Evolutionary conservation across 345 rosid genomes (phyloP).

Genomic region (Eucalyptus tenuipes): DNA sequence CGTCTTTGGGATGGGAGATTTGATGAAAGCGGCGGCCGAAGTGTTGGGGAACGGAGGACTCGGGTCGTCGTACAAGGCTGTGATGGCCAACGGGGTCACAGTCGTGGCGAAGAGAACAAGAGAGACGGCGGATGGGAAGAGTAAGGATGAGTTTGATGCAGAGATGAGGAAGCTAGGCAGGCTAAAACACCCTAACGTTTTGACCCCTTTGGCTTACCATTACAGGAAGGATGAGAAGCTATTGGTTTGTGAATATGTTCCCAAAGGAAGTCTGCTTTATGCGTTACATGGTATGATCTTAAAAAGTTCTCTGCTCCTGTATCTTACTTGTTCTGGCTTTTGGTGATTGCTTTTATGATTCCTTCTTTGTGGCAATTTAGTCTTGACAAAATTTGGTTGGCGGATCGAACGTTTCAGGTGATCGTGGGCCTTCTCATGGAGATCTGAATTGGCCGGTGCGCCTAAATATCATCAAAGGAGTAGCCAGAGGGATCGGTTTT

Average conservation of each 20-base stretch:
- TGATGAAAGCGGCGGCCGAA: conserved; percentile 80
- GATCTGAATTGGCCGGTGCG: conserved; percentile 52
- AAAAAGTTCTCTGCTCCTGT: background rate
- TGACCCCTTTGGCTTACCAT: conserved; percentile 65
- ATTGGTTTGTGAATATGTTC: conserved; percentile 39
- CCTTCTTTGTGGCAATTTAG: background rate
- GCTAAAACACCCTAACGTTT: conserved; percentile 36
- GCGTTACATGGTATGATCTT: conserved; percentile 44
- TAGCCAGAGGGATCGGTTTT: conserved; percentile 47
- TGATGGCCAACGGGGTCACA: conserved; percentile 23
- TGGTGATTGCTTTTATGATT: background rate
- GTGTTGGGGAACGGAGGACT: conserved; percentile 54
- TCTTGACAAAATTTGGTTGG: background rate
- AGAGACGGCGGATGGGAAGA: conserved; percentile 29
- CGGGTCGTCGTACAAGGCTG: conserved; percentile 55
- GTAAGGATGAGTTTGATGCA: conserved; percentile 34
- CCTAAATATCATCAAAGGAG: conserved; percentile 46
- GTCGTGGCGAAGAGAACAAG: conserved; percentile 69
- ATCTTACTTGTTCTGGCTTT: background rate
- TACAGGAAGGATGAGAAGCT: conserved; percentile 59
- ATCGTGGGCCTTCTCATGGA: conserved; percentile 17
- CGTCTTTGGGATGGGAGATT: conserved; percentile 39
- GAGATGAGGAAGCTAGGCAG: conserved; percentile 42
- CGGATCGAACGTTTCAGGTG: conserved; percentile 14
- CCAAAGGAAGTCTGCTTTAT: conserved; percentile 55